A percentile compares a stretch with the other conserved stretches of the same genome.
Evolutionary conservation across 495 filamentous ascomycete genomes (phyloP).

Genomic region (Hyaloscypha hepaticicola): DNA sequence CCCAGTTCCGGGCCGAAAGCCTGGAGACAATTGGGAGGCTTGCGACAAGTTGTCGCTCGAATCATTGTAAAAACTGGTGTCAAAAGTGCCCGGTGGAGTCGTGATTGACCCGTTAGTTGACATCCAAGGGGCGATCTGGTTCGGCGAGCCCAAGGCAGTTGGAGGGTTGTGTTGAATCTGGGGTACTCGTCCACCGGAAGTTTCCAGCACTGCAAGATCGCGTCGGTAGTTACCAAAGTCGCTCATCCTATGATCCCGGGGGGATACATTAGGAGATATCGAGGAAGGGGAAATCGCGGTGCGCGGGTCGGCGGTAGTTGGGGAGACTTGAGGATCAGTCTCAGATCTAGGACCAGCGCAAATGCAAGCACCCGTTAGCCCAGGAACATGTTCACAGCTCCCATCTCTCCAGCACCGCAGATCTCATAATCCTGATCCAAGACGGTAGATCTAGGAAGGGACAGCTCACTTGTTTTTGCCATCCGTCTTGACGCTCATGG

Average conservation of each 20-base stretch:
- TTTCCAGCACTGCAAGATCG: slow-evolving; percentile 68
- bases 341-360: slow-evolving; percentile 34
- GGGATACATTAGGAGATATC: slow-evolving; percentile 45
- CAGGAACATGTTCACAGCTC: slow-evolving; percentile 28
- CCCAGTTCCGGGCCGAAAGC: slow-evolving; percentile 63
- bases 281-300: slow-evolving; percentile 48
- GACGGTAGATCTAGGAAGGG: slow-evolving; percentile 19
- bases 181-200: slow-evolving; percentile 51
- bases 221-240: slow-evolving; percentile 66
- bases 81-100: slow-evolving; percentile 32
- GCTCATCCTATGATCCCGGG: slow-evolving; percentile 49
- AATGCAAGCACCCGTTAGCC: slow-evolving; percentile 34
- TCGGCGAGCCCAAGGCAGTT: slow-evolving; percentile 46
- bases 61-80: slow-evolving; percentile 61
- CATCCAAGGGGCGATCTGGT: slow-evolving; percentile 51
- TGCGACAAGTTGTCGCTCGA: slow-evolving; percentile 61
- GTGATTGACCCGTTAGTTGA: slow-evolving; percentile 35
- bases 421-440: slow-evolving; percentile 17
- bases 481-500: slow-evolving; percentile 56
- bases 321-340: slow-evolving; percentile 53
- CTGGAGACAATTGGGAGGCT: slow-evolving; percentile 61
- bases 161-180: slow-evolving; percentile 54
- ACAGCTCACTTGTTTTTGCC: slow-evolving; percentile 44
- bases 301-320: slow-evolving; percentile 43
- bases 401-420: slow-evolving; percentile 4